Percentiles rank a stretch among this genome's conserved stretches.
Evolutionary conservation across 495 filamentous ascomycete species (phyloP).

Genomic region (Penicillium malachiteum): DNA sequence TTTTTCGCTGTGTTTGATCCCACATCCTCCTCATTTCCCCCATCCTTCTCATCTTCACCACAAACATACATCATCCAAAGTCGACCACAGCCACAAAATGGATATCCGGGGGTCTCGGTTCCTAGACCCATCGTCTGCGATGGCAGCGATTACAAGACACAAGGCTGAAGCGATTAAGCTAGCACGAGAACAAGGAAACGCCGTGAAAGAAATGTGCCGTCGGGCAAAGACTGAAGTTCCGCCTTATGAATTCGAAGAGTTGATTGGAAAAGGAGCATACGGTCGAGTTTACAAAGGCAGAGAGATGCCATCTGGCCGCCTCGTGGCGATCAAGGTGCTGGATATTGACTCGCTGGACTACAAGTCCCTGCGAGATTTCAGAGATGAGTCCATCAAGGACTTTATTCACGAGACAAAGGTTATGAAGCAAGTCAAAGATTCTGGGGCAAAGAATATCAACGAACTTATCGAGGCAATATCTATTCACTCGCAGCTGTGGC

Average conservation of each 20-base stretch:
- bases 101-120: constrained; percentile 36
- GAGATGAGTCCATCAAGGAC: constrained; percentile 78
- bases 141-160: constrained; percentile 50
- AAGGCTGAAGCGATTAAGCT: constrained; percentile 50
- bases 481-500: constrained; percentile 86
- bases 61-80: not conserved
- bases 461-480: constrained; percentile 83
- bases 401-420: constrained; percentile 87
- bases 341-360: constrained; percentile 89
- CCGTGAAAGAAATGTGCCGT: constrained; percentile 50
- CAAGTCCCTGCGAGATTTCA: constrained; percentile 61
- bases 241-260: constrained; percentile 77
- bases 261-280: constrained; percentile 95
- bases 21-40: too few relatives aligned
- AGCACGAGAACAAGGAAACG: constrained; percentile 47
- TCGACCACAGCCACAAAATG: constrained; percentile 17
- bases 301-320: constrained; percentile 54
- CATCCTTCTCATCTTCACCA: not conserved
- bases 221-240: constrained; percentile 47
- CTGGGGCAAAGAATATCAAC: constrained; percentile 87
- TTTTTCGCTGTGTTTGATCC: not conserved
- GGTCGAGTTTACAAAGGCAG: constrained; percentile 87
- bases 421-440: constrained; percentile 78
- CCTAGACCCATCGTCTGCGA: constrained; percentile 45
- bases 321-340: constrained; percentile 93